Base-by-base conservation (phyloP, 306 rosid genomes). In the Quercus alba region DNA sequence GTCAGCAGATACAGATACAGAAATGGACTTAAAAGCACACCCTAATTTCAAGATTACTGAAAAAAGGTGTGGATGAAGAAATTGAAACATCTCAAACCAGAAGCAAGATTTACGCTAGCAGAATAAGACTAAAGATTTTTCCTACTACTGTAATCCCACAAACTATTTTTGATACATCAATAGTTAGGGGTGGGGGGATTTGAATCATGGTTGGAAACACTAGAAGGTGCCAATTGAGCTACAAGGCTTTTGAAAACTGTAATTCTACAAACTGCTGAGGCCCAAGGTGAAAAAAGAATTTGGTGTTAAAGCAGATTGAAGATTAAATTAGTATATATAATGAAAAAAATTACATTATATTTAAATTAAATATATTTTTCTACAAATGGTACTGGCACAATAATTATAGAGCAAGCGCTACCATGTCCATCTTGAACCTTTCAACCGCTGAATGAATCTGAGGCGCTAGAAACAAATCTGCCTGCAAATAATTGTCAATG, bases 391-490 rank as follows among this genome's bases (percentile, higher is more conserved):
- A 30, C 55, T 46, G 44, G 35, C 56, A 70, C 72, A 56, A 17
- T 52, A 51, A 49, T 52, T 49, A 51, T 51, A 59, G 11, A 33
- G 68, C 15, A 15, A 70, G 70, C 57, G 81, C 73, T 94, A 91
- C 99, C 99, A 56, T 85, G 85, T 87, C 87, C 66, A 91, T 61
- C 55, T 85, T 84, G 92, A 84, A 90, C 81, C 68, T 73, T 10
- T 23, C 78, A 70, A 61, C 20, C 11, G 89, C 87, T 64, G 76
- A 13, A 82, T 75, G 1, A 18, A 94, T 5, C 88, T 94, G 99
- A 54, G 99, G 95, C 1, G 95, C 99, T 81, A 94, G 75, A 85
- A 94, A 94, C 77, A 94, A 3, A 80, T 93, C 99, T 5, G 99
- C 97, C 99, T 94, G 95, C 80, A 8, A 91, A 86, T 26, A 75